Evolutionary conservation across 1,284 basidiomycete genomes (phyloP), one percentile per base, ranked within the genome.

Genomic region (Golubevia pallescens): DNA sequence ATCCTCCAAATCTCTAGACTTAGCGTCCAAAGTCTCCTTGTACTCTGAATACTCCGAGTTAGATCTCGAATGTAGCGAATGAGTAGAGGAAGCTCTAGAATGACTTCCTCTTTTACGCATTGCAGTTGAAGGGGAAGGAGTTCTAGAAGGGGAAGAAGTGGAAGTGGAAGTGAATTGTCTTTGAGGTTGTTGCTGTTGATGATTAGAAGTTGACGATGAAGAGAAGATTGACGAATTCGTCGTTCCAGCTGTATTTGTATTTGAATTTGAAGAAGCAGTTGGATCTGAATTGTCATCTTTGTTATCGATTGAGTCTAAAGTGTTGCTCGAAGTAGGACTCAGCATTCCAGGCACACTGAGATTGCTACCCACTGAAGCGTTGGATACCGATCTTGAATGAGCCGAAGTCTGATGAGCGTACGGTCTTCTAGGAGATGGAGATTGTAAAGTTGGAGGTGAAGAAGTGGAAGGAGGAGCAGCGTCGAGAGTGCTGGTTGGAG

Each of bases 1-100:
- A 61, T 85, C 82, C 19, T 71, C 74, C 38, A 81, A 61, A 34
- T 80, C 70, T 57, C 61, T 66, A 24, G 76, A 75, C 57, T 74
- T 69, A n/a, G 82, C 82, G 60, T 85, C 66, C 16, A 85, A 71
- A 4, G 82, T 82, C 56, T 85, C 82, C 20, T 69, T 73, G 58
- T 65, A 65, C 54, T 28, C 19, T 42, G 34, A 57, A 28, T 48
- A 48, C 16, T 48, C 42, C 10, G 42, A 48, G 16, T 48, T 48
- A 16, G 42, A 48, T 48, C 42, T 48, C 16, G 42, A 48, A 48
- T 48, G 42, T 16, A 48, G 16, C 8, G 42, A 48, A 48, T 48
- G 42, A 48, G 42, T 48, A 13, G 42, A 48, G 16, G 42, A 48
- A 48, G 42, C 42, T 48, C 42, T 48, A 13, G 42, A 48, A 48